phyloP scores from a whole-genome alignment of 495 filamentous ascomycete genomes.

The Astrothelium macrocarpum region DNA sequence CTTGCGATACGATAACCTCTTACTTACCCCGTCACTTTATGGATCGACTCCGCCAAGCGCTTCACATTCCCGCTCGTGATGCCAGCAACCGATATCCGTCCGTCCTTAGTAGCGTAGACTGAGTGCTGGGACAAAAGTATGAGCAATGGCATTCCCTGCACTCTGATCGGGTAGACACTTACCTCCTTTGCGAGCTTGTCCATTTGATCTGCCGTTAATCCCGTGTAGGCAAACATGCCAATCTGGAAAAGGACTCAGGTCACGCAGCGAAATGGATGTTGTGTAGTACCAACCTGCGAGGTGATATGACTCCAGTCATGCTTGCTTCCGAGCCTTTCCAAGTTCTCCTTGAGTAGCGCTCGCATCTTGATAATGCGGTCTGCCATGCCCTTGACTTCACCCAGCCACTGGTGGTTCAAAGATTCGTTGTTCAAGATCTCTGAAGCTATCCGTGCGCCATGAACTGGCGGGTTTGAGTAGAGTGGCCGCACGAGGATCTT shows the following conservation, averaged over 20 bases:
- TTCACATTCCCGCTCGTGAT: conserved; percentile 90
- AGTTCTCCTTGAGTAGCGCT: conserved; percentile 79
- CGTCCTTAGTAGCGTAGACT: conserved; percentile 95
- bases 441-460: conserved; percentile 88
- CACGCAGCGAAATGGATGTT: neutral
- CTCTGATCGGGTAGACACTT: conserved; percentile 23
- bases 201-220: conserved; percentile 87
- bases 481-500: conserved; percentile 96
- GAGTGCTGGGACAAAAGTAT: conserved; percentile 53
- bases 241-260: conserved; percentile 37
- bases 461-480: conserved; percentile 96
- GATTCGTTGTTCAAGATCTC: conserved; percentile 81
- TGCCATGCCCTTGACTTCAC: conserved; percentile 97
- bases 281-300: conserved; percentile 42
- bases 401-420: conserved; percentile 88
- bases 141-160: neutral
- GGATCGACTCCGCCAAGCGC: conserved; percentile 88
- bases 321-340: conserved; percentile 87
- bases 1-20: neutral
- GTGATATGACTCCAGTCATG: conserved; percentile 99
- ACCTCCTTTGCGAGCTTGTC: conserved; percentile 82
- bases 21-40: conserved; percentile 69
- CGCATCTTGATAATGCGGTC: conserved; percentile 99
- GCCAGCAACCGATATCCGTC: conserved; percentile 92
- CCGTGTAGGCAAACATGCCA: conserved; percentile 99